These are phyloP conservation scores for Pouteria campechiana DNA, from an alignment of 179 eudicot species.

Conservation along the genomic window DNA sequence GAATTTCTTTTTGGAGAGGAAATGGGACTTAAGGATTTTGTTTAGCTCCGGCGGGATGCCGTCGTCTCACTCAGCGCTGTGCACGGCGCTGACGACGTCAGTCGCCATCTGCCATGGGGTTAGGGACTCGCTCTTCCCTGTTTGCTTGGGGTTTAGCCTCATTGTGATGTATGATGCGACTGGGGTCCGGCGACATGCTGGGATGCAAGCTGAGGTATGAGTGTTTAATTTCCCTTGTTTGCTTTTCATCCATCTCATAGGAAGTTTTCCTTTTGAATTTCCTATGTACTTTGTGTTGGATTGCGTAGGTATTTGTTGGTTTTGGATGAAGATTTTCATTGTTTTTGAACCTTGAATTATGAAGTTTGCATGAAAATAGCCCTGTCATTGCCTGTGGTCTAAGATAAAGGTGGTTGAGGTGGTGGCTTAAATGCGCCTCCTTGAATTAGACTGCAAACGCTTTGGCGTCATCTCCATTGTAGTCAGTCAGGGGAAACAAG, in stretches of 20 bases:
- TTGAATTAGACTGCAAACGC: too few relatives aligned
- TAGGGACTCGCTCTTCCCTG: conserved; percentile 78
- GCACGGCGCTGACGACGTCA: conserved; percentile 78
- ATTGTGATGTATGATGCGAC: conserved; percentile 96
- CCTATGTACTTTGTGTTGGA: too few relatives aligned
- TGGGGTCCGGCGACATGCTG: conserved; percentile 92
- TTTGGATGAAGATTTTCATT: too few relatives aligned
- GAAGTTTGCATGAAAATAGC: too few relatives aligned
- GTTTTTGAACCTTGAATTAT: too few relatives aligned
- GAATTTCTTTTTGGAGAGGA: conserved; percentile 66
- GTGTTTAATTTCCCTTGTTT: not conserved
- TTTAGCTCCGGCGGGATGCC: conserved; percentile 97
- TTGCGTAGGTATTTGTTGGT: too few relatives aligned
- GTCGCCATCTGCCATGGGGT: conserved; percentile 86
- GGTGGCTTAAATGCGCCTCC: too few relatives aligned
- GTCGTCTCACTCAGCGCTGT: conserved; percentile 83
- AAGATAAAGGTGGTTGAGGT: too few relatives aligned
- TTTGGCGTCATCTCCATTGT: too few relatives aligned
- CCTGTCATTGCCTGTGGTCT: too few relatives aligned
- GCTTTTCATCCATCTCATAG: not conserved
- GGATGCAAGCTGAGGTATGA: conserved; percentile 88
- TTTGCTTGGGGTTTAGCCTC: conserved; percentile 79
- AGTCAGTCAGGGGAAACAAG: too few relatives aligned
- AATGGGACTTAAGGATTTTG: conserved; percentile 61
- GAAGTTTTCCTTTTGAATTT: too few relatives aligned